Conservation (phyloP, 352 stramenopile genomes). For the Aphanomyces cochlioides region DNA sequence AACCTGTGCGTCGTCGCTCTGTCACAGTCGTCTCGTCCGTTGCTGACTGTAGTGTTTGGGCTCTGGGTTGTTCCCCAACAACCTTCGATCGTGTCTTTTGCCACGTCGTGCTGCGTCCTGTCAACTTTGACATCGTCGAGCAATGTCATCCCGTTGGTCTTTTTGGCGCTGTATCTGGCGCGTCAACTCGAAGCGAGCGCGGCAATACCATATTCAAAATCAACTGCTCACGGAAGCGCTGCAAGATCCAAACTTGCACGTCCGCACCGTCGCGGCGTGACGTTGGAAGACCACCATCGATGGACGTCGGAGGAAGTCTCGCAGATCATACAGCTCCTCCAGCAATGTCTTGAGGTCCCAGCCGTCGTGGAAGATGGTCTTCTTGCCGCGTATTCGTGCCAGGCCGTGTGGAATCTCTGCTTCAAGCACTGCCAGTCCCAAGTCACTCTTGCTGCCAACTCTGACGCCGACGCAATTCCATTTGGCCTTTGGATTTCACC, state of each 20-base stretch:
- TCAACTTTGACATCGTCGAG: neutral
- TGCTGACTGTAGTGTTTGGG: slow-evolving; percentile 11
- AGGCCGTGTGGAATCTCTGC: slow-evolving; percentile 16
- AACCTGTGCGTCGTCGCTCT: slow-evolving; percentile 1
- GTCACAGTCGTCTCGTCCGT: neutral
- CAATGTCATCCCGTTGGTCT: neutral
- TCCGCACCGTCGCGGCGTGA: slow-evolving; percentile 20
- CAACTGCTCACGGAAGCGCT: slow-evolving; percentile 8
- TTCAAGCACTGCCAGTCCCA: neutral
- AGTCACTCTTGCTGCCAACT: neutral
- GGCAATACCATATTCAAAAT: slow-evolving; percentile 23
- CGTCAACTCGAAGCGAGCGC: slow-evolving; percentile 5
- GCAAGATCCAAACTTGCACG: slow-evolving; percentile 8
- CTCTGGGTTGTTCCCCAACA: slow-evolving; percentile 27
- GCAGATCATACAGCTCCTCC: neutral
- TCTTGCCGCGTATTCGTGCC: slow-evolving; percentile 19
- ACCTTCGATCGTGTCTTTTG: slow-evolving; percentile 26
- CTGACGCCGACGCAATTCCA: neutral
- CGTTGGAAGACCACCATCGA: slow-evolving; percentile 10
- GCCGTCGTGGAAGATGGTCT: slow-evolving; percentile 14
- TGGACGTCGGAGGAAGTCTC: slow-evolving; percentile 8
- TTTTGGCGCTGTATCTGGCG: slow-evolving; percentile 2
- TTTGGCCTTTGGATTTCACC: neutral
- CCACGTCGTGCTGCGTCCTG: slow-evolving; percentile 12
- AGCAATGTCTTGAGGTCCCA: neutral